Base-by-base conservation (phyloP, 176 grass and related monocot genomes). In the Rhynchospora breviuscula region DNA sequence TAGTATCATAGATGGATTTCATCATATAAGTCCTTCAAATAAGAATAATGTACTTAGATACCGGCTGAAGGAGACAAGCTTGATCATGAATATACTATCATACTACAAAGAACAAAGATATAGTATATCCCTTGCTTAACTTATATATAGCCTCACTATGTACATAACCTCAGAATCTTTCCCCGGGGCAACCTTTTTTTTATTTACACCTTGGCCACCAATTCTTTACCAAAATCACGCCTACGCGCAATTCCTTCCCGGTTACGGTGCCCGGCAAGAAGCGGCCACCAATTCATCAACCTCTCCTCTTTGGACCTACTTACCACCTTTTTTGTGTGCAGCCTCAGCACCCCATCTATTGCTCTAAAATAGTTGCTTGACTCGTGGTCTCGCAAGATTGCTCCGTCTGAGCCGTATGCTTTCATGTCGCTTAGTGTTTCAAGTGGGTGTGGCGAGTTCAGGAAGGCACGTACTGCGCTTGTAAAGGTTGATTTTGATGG, bases 311-410 rank as follows among this genome's bases (percentile, higher is more conserved):
- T 85, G 0, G 89, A 85, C 81, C 79, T 87, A 35, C 85, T 85
- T 8, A 90, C 84, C 9, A 84, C 68, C 25, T 10, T 53, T 78
- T 83, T 93, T 45, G 76, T 89, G 83, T 91, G 88, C 66, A 87
- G 76, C 86, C 78, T 87, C 56, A 99, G 75, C 83, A 94, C 71
- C 79, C 63, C 74, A 52, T 64, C 66, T 57, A 90, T 80, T 66
- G 85, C 85, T 78, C 86, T 88, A 59, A 93, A 92, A 85, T 99
- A 99, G 86, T 91, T 99, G 83, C 89, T 90, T 13, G 93, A 99
- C 85, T 99, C 97, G 83, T 99, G 97, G 88, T 99, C 97, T 64
- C 97, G 78, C 40, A 93, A 90, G 56, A 99, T 99, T 44, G 97
- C 91, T n/a, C 97, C 97, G 6, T 85, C 88, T 2, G 93, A 83